These are phyloP conservation scores for Melocanna baccifera DNA, from an alignment of 176 grass and related monocot species.

Conservation along the genomic window DNA sequence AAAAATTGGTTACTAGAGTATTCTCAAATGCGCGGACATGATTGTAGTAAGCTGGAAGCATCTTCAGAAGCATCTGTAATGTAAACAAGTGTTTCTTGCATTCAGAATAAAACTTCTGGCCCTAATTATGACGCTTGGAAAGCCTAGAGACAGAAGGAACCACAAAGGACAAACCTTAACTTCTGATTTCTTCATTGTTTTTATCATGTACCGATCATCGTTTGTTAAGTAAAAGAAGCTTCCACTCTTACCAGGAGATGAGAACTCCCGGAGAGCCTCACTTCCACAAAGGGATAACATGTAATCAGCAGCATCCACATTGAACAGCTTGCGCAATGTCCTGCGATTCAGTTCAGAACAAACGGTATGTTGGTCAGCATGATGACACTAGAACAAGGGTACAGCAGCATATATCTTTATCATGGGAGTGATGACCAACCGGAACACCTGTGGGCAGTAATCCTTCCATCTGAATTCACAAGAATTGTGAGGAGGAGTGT, in stretches of 20 bases:
- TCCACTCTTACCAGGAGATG: constrained; percentile 96
- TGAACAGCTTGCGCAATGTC: constrained; percentile 87
- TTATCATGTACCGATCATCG: constrained; percentile 94
- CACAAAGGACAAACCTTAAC: constrained; percentile 70
- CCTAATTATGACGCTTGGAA: constrained; percentile 6
- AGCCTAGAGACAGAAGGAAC: constrained; percentile 7
- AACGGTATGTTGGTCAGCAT: constrained; percentile 12
- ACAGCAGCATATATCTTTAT: constrained; percentile 10
- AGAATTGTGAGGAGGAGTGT: constrained; percentile 86
- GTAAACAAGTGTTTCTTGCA: constrained; percentile 4
- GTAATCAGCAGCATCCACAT: constrained; percentile 94
- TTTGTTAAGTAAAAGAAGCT: constrained; percentile 95
- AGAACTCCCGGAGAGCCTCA: constrained; percentile 86
- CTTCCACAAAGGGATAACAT: constrained; percentile 95
- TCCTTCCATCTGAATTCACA: constrained; percentile 99
- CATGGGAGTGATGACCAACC: constrained; percentile 54
- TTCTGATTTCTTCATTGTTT: constrained; percentile 99
- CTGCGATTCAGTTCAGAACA: constrained; percentile 50
- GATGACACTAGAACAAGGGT: constrained; percentile 19
- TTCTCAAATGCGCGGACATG: constrained; percentile 84
- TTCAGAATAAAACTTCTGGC: background rate
- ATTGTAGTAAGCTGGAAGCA: constrained; percentile 98
- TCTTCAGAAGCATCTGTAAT: constrained; percentile 90
- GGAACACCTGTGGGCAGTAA: constrained; percentile 93
- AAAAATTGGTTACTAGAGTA: constrained; percentile 92